A percentile compares a stretch with the other conserved stretches of the same genome.
Conservation (phyloP, 2,329 filamentous ascomycete genomes). For the Botrytis fabae region DNA sequence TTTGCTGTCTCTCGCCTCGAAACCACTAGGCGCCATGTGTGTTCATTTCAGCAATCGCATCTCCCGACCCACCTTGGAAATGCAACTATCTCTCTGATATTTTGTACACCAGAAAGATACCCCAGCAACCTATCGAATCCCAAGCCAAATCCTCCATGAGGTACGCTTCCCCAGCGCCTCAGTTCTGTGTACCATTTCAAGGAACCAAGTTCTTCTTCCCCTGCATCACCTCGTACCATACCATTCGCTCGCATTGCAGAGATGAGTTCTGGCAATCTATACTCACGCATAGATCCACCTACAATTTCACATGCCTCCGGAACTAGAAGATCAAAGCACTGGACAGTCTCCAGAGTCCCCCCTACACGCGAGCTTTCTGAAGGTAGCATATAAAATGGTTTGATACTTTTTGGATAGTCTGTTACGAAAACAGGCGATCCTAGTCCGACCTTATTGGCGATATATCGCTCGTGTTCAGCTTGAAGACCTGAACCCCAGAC, state of each 20-base stretch:
- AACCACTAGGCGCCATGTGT: neutral
- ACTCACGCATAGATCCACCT: conserved; percentile 70
- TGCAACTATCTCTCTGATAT: conserved; percentile 66
- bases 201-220: conserved; percentile 45
- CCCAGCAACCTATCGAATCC: conserved; percentile 69
- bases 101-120: conserved; percentile 65
- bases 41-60: conserved; percentile 41
- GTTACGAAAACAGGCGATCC: conserved; percentile 80
- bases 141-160: conserved; percentile 71
- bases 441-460: conserved; percentile 63
- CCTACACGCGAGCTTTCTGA: conserved; percentile 40
- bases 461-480: conserved; percentile 88
- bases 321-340: conserved; percentile 71
- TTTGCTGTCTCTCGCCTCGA: neutral
- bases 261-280: conserved; percentile 58
- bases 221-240: conserved; percentile 44
- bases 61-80: conserved; percentile 60
- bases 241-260: conserved; percentile 60
- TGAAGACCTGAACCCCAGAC: conserved; percentile 74
- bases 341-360: conserved; percentile 51
- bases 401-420: conserved; percentile 83
- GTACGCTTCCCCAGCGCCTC: conserved; percentile 67
- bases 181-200: conserved; percentile 72
- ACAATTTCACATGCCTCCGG: conserved; percentile 68
- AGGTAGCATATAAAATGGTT: conserved; percentile 87